A percentile compares a stretch with the other conserved stretches of the same genome.
These are phyloP conservation scores for Celoporthe dispersa DNA, from an alignment of 2,329 filamentous ascomycete species.

Conservation along the genomic window DNA sequence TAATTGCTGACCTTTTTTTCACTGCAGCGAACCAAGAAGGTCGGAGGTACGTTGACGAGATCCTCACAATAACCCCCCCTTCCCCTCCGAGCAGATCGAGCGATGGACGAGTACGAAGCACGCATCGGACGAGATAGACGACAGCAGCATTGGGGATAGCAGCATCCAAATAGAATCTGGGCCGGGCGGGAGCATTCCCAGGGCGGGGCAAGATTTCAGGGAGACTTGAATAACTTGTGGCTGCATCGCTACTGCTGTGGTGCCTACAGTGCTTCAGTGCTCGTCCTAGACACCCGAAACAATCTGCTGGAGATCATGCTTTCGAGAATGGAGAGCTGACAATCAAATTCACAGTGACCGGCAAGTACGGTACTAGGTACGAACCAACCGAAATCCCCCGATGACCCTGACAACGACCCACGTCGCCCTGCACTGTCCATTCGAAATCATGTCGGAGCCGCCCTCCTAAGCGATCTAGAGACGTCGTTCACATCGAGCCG, in stretches of 20 bases:
- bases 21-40: conserved; percentile 83
- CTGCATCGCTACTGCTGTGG: background rate
- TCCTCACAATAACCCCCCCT: conserved; percentile 9
- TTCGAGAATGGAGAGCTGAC: conserved; percentile 20
- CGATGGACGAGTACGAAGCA: conserved; percentile 27
- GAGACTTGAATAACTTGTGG: background rate
- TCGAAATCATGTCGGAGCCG: background rate
- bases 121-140: background rate
- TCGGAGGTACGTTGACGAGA: conserved; percentile 30
- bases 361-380: conserved; percentile 97
- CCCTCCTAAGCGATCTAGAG: background rate
- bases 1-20: conserved; percentile 6
- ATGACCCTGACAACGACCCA: background rate
- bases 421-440: background rate
- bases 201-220: conserved; percentile 3
- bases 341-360: conserved; percentile 78
- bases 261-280: background rate
- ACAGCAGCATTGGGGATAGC: background rate
- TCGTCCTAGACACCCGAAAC: conserved; percentile 3
- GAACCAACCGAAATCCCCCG: conserved; percentile 42
- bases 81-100: conserved; percentile 15
- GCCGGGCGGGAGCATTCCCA: background rate
- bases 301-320: background rate
- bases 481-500: background rate
- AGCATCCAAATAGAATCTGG: background rate